Evolutionary conservation across 352 stramenopile species (phyloP), one percentile per base, ranked within the genome.

Genomic region (Globisporangium spinosum): DNA sequence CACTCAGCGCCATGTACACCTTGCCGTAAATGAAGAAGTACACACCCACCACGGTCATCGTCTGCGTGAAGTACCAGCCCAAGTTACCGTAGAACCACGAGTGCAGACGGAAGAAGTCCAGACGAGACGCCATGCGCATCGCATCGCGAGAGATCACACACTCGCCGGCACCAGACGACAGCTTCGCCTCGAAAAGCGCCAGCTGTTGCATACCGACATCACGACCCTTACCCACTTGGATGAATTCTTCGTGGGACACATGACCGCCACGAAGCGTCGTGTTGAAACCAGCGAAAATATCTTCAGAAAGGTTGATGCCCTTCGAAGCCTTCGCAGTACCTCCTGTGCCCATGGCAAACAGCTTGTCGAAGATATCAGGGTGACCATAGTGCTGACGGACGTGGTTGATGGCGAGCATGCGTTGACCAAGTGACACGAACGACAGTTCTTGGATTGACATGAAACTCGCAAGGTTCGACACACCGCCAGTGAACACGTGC

Each of bases 81-180:
- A 99, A 96, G 71, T 98, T 98, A 71, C 97, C 97, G 76, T 98
- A 99, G 76, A 99, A 99, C 85, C 96, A 98, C 98, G 92, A 98
- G 69, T 98, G 80, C 22, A 99, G 80, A 68, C 97, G 94, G 79
- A 94, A 99, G 70, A 99, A 99, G 73, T 99, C 97, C 1, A 99
- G 80, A 61, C 97, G 91, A 58, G 95, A 90, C 32, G 93, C 96
- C 83, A 99, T 97, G 23, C 97, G 85, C 77, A 97, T 93, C 0
- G 98, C 94, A 82, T 99, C 97, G 64, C 97, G 89, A 45, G 96
- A 99, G 35, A 99, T 90, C 70, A 98, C 98, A 80, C 98, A 97
- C 74, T 99, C 97, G 54, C 93, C 97, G 43, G 96, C 96, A 78
- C 97, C 97, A 78, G 98, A 98, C 68, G 92, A 98, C 27, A 98